Evolutionary conservation across 805 yeast species (phyloP), one percentile per base, ranked within the genome.

Genomic region (Naumovozyma dairenensis): DNA sequence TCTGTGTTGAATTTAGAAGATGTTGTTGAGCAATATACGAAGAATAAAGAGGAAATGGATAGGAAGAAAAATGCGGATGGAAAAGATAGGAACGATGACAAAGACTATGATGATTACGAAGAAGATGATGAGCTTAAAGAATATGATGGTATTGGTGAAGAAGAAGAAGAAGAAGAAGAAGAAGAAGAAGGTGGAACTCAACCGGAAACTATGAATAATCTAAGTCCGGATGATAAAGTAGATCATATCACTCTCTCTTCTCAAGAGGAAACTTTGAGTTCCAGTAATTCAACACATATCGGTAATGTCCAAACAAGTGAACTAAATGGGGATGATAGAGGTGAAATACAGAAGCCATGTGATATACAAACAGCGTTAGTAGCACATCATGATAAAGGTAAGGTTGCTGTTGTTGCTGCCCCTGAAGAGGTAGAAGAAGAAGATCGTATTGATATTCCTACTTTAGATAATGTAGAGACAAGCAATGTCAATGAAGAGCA

Each of bases 61-160:
- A 34, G 37, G 16, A 45, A 34, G 22, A 53, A 43, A 29, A 29
- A 35, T 3, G 51, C 49, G 21, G 42, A 48, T 13, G 33, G 30
- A 13, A 42, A 49, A 4, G 67, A 60, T 34, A 68, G 63, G 32
- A n/a, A n/a, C n/a, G n/a, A n/a, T n/a, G n/a, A n/a, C n/a, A n/a
- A n/a, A n/a, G n/a, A n/a, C n/a, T n/a, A n/a, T n/a, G n/a, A n/a
- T n/a, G n/a, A n/a, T n/a, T n/a, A 61, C 35, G 58, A 59, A 36
- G 65, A 53, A 25, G 48, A 42, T 13, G 45, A 36, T n/a, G 40
- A 37, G 3, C 31, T 19, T 10, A 25, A 15, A 20, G 32, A 38
- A 10, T 12, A 27, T 19, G 16, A 16, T 25, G 17, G 24, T 31
- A 12, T 13, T 12, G 20, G 13, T 16, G 28, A 27, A n/a, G 31